These are phyloP conservation scores for Brachypodium distachyon DNA, from an alignment of 202 grass and related monocot species.

Conservation along the genomic window DNA sequence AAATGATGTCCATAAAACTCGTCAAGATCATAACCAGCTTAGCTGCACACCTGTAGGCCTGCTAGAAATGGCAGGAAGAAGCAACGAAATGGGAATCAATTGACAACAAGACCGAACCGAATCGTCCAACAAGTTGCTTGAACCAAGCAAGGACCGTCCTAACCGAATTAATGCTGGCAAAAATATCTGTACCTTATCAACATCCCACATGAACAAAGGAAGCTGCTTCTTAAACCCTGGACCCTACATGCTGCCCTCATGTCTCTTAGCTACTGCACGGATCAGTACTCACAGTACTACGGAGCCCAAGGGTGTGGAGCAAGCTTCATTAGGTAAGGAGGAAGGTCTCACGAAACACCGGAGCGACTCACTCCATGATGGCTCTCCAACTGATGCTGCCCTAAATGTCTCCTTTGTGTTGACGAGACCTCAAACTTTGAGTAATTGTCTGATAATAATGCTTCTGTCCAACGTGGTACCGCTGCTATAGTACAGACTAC, in stretches of 20 bases:
- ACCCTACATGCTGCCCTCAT: conserved; percentile 20
- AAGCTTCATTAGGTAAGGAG: conserved; percentile 3
- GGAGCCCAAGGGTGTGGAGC: not conserved
- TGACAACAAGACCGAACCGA: not conserved
- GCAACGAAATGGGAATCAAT: not conserved
- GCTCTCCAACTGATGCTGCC: not conserved
- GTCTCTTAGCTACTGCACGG: not conserved
- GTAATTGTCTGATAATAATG: not conserved
- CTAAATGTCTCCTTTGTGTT: not conserved
- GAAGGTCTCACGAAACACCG: conserved; percentile 21
- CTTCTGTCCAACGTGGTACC: not conserved
- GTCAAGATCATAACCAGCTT: not conserved
- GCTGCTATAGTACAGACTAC: not conserved
- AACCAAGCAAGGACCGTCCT: conserved; percentile 9
- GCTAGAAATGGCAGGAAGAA: conserved; percentile 22
- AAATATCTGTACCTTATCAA: conserved; percentile 5
- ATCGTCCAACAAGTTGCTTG: conserved; percentile 1
- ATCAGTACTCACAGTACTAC: not conserved
- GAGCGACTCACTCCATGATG: not conserved
- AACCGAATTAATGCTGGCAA: conserved; percentile 14
- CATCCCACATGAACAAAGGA: conserved; percentile 8
- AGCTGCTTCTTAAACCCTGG: conserved; percentile 5
- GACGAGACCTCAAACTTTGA: not conserved
- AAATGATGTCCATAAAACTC: not conserved
- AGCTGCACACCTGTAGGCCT: not conserved